Base-by-base conservation (phyloP, 2,329 filamentous ascomycete genomes). In the Aurifilum marmelostoma region DNA sequence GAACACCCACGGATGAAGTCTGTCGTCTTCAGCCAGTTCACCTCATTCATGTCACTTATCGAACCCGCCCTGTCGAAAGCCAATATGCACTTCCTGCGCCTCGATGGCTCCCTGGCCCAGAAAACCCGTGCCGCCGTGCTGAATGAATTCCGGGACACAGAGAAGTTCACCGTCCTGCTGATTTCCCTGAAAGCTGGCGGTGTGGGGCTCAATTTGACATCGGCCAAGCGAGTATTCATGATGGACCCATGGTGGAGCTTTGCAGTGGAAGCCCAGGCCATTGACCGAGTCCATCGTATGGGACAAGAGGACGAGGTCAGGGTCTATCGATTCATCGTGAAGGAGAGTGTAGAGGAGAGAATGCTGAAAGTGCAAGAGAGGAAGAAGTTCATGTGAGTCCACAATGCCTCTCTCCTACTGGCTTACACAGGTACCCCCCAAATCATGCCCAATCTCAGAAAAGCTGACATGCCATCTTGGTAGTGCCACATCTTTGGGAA, bases 201-300 rank as follows among this genome's bases (percentile, higher is more conserved):
- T 32, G 96, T 99, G 0, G 96, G 96, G 0, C 84, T 99, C 58
- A 99, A 99, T 76, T 80, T 99, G 71, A 98, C 95, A 0, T 90
- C 90, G 73, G 96, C 96, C 7, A 93, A 91, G 72, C 85, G 92
- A 66, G 97, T 99, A 6, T 99, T 91, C 82, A 97, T 99, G 92
- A 98, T 99, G 96, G 96, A 99, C 79, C 96, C 96, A 0, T 99
- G 96, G 96, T 99, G 96, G 96, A 97, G 92, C 77, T 99, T 95
- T 79, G 94, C 96, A 0, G 91, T 98, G 16, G 96, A 99, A 80
- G 93, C 94, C 6, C 96, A 99, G 80, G 96, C 96, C 11, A 98
- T 99, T 76, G 96, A 99, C 81, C 92, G 96, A 1, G 94, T 99
- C 43, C 96, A 99, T 82, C 89, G 96, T 11, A 97, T 99, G 92